phyloP scores from a whole-genome alignment of 257 asterid species.

The Henckelia pumila region DNA sequence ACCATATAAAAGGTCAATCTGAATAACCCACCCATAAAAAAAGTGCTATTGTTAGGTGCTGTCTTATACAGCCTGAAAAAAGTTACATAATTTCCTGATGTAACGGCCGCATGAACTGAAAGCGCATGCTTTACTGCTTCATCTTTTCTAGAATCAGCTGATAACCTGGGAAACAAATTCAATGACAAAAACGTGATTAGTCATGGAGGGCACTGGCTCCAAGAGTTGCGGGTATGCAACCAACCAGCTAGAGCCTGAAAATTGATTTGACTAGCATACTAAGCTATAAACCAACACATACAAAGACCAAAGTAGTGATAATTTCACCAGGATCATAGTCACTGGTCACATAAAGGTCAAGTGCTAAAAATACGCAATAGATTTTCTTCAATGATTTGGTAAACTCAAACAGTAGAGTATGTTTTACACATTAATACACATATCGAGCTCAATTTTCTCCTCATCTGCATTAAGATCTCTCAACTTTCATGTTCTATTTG shows the following conservation, averaged over 20 bases:
- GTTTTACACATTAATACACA: not conserved
- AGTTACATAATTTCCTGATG: constrained; percentile 82
- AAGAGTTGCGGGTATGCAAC: constrained; percentile 12
- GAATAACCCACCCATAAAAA: constrained; percentile 73
- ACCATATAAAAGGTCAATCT: not conserved
- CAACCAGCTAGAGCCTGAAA: constrained; percentile 3
- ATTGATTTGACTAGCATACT: not conserved
- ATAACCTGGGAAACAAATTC: constrained; percentile 51
- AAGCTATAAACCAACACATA: constrained; percentile 12
- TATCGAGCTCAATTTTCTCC: not conserved
- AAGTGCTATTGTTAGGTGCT: constrained; percentile 80
- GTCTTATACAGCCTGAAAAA: constrained; percentile 82
- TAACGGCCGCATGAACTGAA: constrained; percentile 88
- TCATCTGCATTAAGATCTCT: not conserved
- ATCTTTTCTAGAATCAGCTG: constrained; percentile 62
- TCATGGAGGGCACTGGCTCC: constrained; percentile 7
- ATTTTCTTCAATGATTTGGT: not conserved
- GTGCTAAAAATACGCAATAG: not conserved
- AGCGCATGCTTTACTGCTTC: constrained; percentile 84
- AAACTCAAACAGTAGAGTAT: not conserved
- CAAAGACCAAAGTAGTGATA: not conserved
- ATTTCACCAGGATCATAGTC: not conserved
- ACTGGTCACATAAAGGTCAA: constrained; percentile 8
- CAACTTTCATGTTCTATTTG: not conserved
- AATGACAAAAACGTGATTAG: constrained; percentile 12